Evolutionary conservation across 352 stramenopile genomes (phyloP).

Genomic region (Phytophthora sp.): DNA sequence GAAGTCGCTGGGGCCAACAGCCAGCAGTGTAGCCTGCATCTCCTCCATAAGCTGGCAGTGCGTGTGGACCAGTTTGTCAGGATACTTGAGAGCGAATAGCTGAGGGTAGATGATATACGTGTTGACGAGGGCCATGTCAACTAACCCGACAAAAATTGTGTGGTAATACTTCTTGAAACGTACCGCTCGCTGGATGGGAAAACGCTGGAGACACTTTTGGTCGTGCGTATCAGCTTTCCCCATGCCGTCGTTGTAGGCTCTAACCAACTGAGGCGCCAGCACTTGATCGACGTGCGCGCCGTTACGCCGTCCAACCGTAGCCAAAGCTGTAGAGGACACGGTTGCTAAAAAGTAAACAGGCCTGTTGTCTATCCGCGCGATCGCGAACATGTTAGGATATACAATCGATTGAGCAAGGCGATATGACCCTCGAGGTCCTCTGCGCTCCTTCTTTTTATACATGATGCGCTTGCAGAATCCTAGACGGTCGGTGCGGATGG

Average conservation of each 20-base stretch:
- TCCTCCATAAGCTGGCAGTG: conserved; percentile 7
- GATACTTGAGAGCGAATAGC: background rate
- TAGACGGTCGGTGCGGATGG: conserved; percentile 4
- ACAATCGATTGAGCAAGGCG: background rate
- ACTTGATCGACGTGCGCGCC: background rate
- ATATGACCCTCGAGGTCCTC: background rate
- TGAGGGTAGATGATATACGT: conserved; percentile 6
- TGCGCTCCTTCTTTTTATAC: conserved; percentile 4
- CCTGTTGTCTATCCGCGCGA: conserved; percentile 3
- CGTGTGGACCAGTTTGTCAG: background rate
- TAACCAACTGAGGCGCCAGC: background rate
- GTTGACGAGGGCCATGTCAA: conserved; percentile 14
- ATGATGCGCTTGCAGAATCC: conserved; percentile 2
- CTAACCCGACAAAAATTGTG: conserved; percentile 10
- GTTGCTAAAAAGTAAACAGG: conserved; percentile 7
- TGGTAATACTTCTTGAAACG: conserved; percentile 18
- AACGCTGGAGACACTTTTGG: conserved; percentile 8
- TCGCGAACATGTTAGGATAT: conserved; percentile 1
- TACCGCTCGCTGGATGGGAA: conserved; percentile 9
- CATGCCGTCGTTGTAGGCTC: conserved; percentile 10
- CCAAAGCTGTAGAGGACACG: background rate
- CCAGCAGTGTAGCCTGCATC: background rate
- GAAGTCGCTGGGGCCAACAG: conserved; percentile 10
- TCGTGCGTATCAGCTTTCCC: conserved; percentile 10
- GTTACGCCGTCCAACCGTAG: background rate